Base-by-base conservation (phyloP, 305 asterid genomes). In the Solanum hybrid region DNA sequence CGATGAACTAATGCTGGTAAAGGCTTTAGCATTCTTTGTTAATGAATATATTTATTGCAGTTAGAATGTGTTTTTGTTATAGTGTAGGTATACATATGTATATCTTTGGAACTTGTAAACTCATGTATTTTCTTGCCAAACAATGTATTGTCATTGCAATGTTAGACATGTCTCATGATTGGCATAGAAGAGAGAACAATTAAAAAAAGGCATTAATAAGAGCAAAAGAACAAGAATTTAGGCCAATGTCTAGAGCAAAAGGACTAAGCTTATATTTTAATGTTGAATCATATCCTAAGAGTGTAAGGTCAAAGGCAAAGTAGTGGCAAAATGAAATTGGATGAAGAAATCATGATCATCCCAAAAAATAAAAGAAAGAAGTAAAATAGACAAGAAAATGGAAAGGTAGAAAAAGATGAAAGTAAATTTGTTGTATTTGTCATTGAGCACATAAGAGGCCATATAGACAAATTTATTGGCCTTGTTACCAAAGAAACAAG, bases 91-190 rank as follows among this genome's bases (percentile, higher is more conserved):
- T 40, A 28, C 14, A 26, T 5, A 39, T 28, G 36, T 74, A 8
- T 81, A 18, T 10, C 28, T 6, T 78, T 83, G 40, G 37, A 83
- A 29, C 20, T 28, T 46, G 87, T 84, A 18, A 84, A 46, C 1
- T 83, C 57, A 28, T 42, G 39, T 83, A 83, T 84, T 51, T 42
- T 42, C 76, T 76, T 76, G 28, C 46, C 89, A 42, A 88, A 71
- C 86, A 90, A 69, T 90, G 93, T 84, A 61, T 87, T 92, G 92
- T 89, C 90, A 90, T 67, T 78, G 92, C 31, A 92, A 90, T 89
- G 92, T 89, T 90, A 90, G 91, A 91, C 61, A 90, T 89, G 73
- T 61, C 91, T 80, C 89, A 89, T 90, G 86, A 89, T 94, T 86
- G 92, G 93, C 89, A 89, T 36, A 84, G 90, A 86, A 88, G 75